A percentile compares a stretch with the other conserved stretches of the same genome.
phyloP scores from a whole-genome alignment of 768 basidiomycete genomes.

The Phlebiopsis flavidoalba region DNA sequence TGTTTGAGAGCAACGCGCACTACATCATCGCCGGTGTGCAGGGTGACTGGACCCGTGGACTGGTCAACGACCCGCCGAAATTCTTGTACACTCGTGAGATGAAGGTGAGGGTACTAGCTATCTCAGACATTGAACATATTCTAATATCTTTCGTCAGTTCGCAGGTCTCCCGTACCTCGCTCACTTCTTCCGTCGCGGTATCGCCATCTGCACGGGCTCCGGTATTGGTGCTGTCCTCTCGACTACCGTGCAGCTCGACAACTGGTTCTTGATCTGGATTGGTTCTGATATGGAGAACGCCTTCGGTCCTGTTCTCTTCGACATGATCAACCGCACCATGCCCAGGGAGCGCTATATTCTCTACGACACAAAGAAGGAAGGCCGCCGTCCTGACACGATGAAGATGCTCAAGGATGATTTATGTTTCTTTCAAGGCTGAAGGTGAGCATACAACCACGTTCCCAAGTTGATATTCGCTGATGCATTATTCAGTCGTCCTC shows the following conservation, averaged over 20 bases:
- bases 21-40: slow-evolving; percentile 81
- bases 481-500: background rate
- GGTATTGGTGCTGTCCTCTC: slow-evolving; percentile 77
- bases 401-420: slow-evolving; percentile 67
- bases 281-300: slow-evolving; percentile 79
- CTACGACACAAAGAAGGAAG: slow-evolving; percentile 73
- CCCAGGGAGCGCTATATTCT: slow-evolving; percentile 68
- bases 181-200: slow-evolving; percentile 67
- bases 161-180: slow-evolving; percentile 80
- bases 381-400: slow-evolving; percentile 75
- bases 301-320: slow-evolving; percentile 76
- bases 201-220: slow-evolving; percentile 79
- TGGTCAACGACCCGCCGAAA: slow-evolving; percentile 67
- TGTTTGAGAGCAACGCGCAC: slow-evolving; percentile 64
- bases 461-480: too few species aligned
- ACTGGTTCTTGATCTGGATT: slow-evolving; percentile 81
- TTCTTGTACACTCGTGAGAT: slow-evolving; percentile 74
- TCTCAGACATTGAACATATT: background rate
- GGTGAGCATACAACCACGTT: slow-evolving; percentile 21
- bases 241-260: slow-evolving; percentile 66
- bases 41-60: slow-evolving; percentile 66
- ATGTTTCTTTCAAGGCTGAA: slow-evolving; percentile 67
- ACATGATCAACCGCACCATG: slow-evolving; percentile 64
- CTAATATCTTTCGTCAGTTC: slow-evolving; percentile 35
- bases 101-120: slow-evolving; percentile 42